Evolutionary conservation across 1,139 yeast genomes (phyloP).

Genomic region (Meyerozyma carpophila): DNA sequence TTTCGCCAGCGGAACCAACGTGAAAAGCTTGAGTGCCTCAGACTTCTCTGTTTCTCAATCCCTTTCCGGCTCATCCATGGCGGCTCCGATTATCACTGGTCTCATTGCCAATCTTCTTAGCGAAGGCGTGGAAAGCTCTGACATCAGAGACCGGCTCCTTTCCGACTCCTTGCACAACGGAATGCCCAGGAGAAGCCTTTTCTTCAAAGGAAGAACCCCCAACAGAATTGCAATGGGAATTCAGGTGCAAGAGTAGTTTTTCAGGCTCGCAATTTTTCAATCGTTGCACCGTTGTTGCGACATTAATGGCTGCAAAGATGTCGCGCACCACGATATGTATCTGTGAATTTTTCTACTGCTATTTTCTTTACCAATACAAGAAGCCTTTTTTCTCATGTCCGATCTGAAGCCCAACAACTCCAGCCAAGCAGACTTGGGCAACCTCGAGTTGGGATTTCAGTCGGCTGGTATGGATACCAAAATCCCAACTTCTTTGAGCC

Average conservation of each 20-base stretch:
- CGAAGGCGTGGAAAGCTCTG: conserved; percentile 44
- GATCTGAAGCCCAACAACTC: not conserved
- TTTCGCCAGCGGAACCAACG: conserved; percentile 74
- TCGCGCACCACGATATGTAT: not conserved
- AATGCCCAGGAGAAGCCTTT: conserved; percentile 25
- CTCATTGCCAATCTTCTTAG: conserved; percentile 60
- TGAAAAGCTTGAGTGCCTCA: conserved; percentile 39
- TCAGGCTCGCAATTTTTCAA: not conserved
- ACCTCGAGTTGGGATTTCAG: not conserved
- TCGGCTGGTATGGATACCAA: not conserved
- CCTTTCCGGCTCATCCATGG: conserved; percentile 85
- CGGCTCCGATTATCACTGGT: conserved; percentile 79
- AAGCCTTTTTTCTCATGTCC: not conserved
- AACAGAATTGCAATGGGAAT: conserved; percentile 23
- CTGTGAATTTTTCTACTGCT: no score
- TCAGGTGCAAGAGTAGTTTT: not conserved
- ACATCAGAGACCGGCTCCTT: conserved; percentile 36
- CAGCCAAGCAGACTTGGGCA: not conserved
- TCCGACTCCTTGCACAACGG: conserved; percentile 25
- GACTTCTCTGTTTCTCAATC: conserved; percentile 25
- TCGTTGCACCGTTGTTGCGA: not conserved
- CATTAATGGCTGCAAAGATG: not conserved
- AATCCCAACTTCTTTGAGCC: not conserved
- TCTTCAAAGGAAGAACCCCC: conserved; percentile 30
- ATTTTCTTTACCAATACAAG: no score